Evolutionary conservation across 2,329 filamentous ascomycete genomes (phyloP).

Genomic region (Penicillium sp.): DNA sequence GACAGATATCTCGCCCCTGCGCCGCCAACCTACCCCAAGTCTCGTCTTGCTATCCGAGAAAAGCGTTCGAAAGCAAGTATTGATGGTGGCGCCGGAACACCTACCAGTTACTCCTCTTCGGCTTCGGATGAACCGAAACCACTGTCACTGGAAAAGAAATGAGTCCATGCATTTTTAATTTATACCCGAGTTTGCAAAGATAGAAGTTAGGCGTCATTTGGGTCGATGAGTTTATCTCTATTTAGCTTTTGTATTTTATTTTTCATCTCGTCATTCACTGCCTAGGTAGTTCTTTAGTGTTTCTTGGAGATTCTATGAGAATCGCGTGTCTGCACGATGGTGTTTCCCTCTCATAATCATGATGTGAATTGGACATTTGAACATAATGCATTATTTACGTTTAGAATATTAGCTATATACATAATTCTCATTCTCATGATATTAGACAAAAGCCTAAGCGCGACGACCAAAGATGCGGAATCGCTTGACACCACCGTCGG

Average conservation of each 20-base stretch:
- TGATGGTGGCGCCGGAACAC: conserved; percentile 25
- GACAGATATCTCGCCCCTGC: conserved; percentile 62
- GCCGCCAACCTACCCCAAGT: conserved; percentile 38
- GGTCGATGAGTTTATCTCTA: neutral
- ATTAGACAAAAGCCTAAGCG: conserved; percentile 1
- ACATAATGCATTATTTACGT: conserved; percentile 2
- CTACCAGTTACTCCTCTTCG: conserved; percentile 28
- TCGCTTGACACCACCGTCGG: conserved; percentile 88
- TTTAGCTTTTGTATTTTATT: neutral
- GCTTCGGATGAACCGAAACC: conserved; percentile 26
- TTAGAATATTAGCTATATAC: neutral
- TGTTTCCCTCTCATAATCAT: neutral
- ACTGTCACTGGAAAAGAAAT: conserved; percentile 22
- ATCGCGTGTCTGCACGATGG: neutral
- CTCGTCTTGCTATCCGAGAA: conserved; percentile 32
- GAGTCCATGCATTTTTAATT: conserved; percentile 16
- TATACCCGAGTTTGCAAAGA: conserved; percentile 21
- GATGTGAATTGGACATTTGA: neutral
- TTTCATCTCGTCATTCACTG: neutral
- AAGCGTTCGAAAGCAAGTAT: conserved; percentile 29
- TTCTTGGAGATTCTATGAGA: neutral
- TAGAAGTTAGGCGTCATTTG: conserved; percentile 19
- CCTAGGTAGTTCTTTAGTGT: neutral
- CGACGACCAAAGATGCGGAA: conserved; percentile 72
- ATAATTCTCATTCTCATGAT: conserved; percentile 2